Percentiles rank a stretch among this genome's conserved stretches.
These are phyloP conservation scores for Fusarium neocosmosporiellum DNA, from an alignment of 2,329 filamentous ascomycete genomes.

Conservation along the genomic window DNA sequence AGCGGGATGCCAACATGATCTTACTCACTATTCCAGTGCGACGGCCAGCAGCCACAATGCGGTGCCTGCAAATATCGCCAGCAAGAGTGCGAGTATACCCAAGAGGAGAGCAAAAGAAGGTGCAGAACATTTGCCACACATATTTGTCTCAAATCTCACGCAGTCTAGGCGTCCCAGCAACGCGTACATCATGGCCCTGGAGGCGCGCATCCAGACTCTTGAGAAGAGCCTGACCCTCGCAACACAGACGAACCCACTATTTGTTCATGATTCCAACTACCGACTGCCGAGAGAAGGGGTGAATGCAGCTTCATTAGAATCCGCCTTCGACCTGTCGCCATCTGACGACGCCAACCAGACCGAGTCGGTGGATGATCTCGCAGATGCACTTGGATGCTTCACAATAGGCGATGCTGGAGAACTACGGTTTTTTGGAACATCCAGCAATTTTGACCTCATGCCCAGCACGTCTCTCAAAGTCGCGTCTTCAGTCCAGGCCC, in stretches of 20 bases:
- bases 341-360: neutral
- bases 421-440: neutral
- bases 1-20: neutral
- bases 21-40: slow-evolving; percentile 1
- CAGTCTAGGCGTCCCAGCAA: slow-evolving; percentile 17
- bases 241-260: neutral
- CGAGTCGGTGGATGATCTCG: neutral
- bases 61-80: slow-evolving; percentile 8
- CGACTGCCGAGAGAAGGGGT: neutral
- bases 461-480: neutral
- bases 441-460: neutral
- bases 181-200: slow-evolving; percentile 11
- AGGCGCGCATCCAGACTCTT: slow-evolving; percentile 11
- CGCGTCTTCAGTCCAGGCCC: slow-evolving; percentile 6
- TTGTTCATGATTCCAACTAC: neutral
- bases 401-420: neutral
- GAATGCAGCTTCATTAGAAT: neutral
- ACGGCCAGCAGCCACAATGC: slow-evolving; percentile 20
- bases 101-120: slow-evolving; percentile 22
- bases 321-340: neutral
- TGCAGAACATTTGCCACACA: neutral
- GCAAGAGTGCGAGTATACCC: slow-evolving; percentile 15
- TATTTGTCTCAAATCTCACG: neutral
- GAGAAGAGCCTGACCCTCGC: slow-evolving; percentile 7
- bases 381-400: neutral